These are phyloP conservation scores for Pyropia yezoensis DNA, from an alignment of 23 red algal genomes.

Conservation along the genomic window DNA sequence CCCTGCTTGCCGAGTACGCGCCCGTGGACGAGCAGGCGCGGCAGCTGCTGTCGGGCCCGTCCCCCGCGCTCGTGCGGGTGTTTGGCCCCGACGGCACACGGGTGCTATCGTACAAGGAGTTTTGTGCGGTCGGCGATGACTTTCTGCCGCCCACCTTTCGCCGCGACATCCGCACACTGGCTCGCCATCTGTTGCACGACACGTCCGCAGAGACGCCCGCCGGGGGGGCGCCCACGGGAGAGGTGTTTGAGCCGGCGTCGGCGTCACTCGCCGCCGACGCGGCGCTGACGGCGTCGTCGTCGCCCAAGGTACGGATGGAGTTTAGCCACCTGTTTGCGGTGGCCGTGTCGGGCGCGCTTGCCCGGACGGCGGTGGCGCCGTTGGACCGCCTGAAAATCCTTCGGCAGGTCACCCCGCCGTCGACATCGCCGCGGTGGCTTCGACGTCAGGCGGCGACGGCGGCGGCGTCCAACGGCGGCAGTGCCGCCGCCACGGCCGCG, in stretches of 20 bases:
- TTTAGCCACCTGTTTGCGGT: not conserved
- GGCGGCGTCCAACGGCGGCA: no score
- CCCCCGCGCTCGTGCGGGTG: conserved; percentile 23
- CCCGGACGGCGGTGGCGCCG: conserved; percentile 77
- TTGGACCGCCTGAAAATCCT: conserved; percentile 92
- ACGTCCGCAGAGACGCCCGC: no score
- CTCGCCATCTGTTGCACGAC: conserved; percentile 68
- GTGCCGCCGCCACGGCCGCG: not conserved
- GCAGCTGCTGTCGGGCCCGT: conserved; percentile 18
- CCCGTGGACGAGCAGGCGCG: conserved; percentile 34
- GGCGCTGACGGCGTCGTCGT: no score
- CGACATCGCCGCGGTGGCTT: not conserved
- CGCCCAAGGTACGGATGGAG: not conserved
- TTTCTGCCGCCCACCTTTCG: conserved; percentile 66
- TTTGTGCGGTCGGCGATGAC: conserved; percentile 36
- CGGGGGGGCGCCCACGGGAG: no score
- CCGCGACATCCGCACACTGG: conserved; percentile 52
- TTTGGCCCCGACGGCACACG: conserved; percentile 78
- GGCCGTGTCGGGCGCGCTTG: not conserved
- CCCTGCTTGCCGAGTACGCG: conserved; percentile 59
- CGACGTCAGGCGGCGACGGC: not conserved
- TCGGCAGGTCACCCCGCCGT: conserved; percentile 19
- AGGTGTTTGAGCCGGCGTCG: no score
- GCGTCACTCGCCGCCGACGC: no score
- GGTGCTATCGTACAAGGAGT: conserved; percentile 66